A percentile compares a stretch with the other conserved stretches of the same genome.
These are phyloP conservation scores for Aechmea fasciata DNA, from an alignment of 176 grass and related monocot species.

Conservation along the genomic window DNA sequence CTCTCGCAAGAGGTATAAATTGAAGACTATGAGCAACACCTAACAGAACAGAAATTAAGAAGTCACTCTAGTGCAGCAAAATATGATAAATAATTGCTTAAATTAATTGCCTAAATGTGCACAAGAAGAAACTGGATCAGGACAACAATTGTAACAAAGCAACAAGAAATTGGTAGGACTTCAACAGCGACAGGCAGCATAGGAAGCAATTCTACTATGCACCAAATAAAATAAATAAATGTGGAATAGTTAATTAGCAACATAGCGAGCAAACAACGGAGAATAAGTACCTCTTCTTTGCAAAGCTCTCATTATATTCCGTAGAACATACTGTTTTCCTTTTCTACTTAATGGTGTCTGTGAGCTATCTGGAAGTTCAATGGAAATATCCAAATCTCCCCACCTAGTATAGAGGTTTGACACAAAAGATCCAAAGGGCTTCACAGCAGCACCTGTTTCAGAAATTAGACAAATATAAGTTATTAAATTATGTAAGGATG, in stretches of 20 bases:
- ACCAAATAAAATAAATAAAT: background rate
- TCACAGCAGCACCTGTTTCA: slow-evolving; percentile 44
- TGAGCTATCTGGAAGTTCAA: slow-evolving; percentile 27
- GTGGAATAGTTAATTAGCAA: background rate
- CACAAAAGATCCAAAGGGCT: slow-evolving; percentile 91
- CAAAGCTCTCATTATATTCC: slow-evolving; percentile 47
- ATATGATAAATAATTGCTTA: background rate
- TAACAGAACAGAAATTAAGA: slow-evolving; percentile 32
- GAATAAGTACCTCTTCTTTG: slow-evolving; percentile 38
- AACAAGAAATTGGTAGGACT: background rate
- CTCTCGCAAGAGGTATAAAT: slow-evolving; percentile 79
- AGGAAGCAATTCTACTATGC: background rate
- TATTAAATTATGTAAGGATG: slow-evolving; percentile 10
- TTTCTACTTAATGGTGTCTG: slow-evolving; percentile 24
- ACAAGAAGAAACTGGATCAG: background rate
- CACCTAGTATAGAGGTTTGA: slow-evolving; percentile 88
- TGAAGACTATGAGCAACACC: slow-evolving; percentile 43
- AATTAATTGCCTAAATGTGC: background rate
- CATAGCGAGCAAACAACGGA: background rate
- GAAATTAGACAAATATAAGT: slow-evolving; percentile 20
- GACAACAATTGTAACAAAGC: background rate
- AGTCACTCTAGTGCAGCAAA: slow-evolving; percentile 10
- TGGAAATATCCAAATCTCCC: slow-evolving; percentile 87
- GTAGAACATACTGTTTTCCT: slow-evolving; percentile 46
- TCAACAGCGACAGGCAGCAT: background rate